Conservation (phyloP, 2,329 filamentous ascomycete genomes). For the Monilinia fructigena region DNA sequence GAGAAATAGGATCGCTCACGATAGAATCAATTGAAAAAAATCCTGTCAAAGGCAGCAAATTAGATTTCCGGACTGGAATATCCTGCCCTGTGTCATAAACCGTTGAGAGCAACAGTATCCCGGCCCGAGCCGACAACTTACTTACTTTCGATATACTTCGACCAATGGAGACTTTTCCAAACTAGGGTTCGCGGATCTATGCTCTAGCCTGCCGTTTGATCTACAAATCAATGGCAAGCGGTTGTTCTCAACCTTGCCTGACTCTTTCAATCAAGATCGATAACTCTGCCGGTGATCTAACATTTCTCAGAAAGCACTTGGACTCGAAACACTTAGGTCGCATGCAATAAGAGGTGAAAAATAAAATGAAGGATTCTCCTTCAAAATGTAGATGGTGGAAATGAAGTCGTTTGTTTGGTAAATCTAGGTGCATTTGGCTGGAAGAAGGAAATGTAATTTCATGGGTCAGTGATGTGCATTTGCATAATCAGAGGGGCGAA, state of each 20-base stretch:
- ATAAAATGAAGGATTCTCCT: background rate
- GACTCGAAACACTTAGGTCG: background rate
- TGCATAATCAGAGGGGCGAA: background rate
- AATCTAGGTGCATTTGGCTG: background rate
- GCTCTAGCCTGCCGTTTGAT: slow-evolving; percentile 1
- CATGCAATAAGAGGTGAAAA: slow-evolving; percentile 11
- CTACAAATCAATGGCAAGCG: background rate
- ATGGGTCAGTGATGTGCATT: background rate
- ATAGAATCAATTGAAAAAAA: background rate
- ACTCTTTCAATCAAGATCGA: slow-evolving; percentile 16
- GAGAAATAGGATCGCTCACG: slow-evolving; percentile 1
- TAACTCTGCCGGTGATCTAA: slow-evolving; percentile 11
- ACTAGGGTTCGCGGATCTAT: slow-evolving; percentile 5
- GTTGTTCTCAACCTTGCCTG: background rate
- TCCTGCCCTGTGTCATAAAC: background rate
- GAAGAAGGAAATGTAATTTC: background rate
- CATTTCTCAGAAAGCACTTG: background rate
- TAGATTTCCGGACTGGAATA: background rate
- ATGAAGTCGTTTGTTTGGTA: slow-evolving; percentile 12
- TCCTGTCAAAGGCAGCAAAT: background rate
- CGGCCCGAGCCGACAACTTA: slow-evolving; percentile 19
- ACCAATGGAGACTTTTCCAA: background rate
- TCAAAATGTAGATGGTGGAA: background rate
- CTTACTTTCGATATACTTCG: slow-evolving; percentile 5
- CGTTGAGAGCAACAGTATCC: slow-evolving; percentile 13